phyloP scores from a whole-genome alignment of 208 protist species.

The Acanthamoeba lenticulata region DNA sequence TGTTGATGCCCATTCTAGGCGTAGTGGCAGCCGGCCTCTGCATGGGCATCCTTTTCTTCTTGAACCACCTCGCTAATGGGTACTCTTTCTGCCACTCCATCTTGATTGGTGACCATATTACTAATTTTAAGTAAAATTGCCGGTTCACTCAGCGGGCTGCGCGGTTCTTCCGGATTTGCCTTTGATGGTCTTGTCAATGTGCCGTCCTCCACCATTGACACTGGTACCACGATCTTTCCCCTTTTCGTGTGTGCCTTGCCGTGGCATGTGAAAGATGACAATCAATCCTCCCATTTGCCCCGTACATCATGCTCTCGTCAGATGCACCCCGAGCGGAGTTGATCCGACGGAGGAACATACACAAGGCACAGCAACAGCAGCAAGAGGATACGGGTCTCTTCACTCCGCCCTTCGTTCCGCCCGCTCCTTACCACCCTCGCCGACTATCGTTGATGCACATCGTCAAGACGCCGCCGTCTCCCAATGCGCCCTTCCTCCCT shows the following conservation, averaged over 20 bases:
- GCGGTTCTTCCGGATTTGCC: neutral
- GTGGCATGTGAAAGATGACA: neutral
- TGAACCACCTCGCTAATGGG: constrained; percentile 12
- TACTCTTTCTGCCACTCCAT: neutral
- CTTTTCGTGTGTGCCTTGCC: neutral
- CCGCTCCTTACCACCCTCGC: constrained; percentile 33
- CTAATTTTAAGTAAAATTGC: neutral
- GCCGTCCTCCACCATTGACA: neutral
- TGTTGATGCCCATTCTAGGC: neutral
- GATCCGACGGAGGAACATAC: constrained; percentile 22
- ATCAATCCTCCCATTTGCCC: neutral
- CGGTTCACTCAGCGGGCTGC: neutral
- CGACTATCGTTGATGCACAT: constrained; percentile 28
- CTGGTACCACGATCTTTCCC: neutral
- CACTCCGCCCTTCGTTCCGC: constrained; percentile 41
- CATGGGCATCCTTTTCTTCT: neutral
- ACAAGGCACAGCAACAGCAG: neutral
- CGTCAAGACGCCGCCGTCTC: constrained; percentile 28
- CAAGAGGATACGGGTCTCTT: constrained; percentile 32
- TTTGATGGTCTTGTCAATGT: constrained; percentile 37
- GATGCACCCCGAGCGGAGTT: constrained; percentile 33
- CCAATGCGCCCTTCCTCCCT: constrained; percentile 31
- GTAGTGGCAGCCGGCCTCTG: neutral
- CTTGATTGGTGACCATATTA: neutral
- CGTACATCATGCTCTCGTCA: neutral